Percentiles rank a stretch among this genome's conserved stretches.
phyloP scores from a whole-genome alignment of 345 rosid genomes.

The Reutealis trisperma region DNA sequence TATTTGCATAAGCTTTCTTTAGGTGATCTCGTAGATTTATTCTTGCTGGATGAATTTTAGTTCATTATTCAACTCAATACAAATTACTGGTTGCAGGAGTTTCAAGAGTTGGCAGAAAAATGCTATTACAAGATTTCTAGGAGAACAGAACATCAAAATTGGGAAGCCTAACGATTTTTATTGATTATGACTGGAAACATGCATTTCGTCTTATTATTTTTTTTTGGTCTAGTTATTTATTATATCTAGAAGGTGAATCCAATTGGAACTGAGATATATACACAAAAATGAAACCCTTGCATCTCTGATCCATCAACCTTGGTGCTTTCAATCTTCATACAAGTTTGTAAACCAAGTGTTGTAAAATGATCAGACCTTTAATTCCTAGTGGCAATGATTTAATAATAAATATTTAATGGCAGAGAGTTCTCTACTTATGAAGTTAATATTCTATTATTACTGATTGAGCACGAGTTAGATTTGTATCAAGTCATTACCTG shows the following conservation, averaged over 20 bases:
- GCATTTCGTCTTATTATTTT: background rate
- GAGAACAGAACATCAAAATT: conserved; percentile 51
- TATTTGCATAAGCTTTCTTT: background rate
- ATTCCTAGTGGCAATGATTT: too few species aligned
- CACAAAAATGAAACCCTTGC: background rate
- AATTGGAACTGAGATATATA: background rate
- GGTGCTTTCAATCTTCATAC: background rate
- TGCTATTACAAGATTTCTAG: conserved; percentile 63
- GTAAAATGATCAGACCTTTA: too few species aligned
- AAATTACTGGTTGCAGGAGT: conserved; percentile 54
- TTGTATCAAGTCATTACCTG: background rate
- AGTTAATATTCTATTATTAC: background rate
- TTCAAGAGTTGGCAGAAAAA: conserved; percentile 91
- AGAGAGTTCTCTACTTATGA: background rate
- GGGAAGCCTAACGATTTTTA: conserved; percentile 25
- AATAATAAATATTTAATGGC: background rate
- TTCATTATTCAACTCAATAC: background rate
- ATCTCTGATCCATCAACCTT: background rate
- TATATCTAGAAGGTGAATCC: background rate
- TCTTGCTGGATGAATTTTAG: background rate
- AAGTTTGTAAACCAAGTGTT: background rate
- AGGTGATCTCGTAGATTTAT: background rate
- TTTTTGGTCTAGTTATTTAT: background rate
- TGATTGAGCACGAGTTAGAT: too few species aligned
- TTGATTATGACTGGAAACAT: background rate